Base-by-base conservation (phyloP, 169 alveolate genomes). In the Cardiosporidium cionae region DNA sequence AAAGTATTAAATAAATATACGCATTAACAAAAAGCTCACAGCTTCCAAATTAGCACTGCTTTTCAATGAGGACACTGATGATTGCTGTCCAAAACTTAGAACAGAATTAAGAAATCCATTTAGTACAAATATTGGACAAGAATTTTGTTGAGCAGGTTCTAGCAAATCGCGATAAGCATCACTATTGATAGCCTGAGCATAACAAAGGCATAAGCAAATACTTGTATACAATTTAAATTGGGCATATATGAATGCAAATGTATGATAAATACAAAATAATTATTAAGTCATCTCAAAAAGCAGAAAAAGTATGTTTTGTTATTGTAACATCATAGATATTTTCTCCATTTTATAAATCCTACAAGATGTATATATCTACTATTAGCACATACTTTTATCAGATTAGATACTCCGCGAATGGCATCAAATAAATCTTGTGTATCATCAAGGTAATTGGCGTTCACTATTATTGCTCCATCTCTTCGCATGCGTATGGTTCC, bases 371-470 rank as follows among this genome's bases (percentile, higher is more conserved):
- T 44, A 44, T 44, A 44, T n/a, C 58, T 44, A 16, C 58, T 44
- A 16, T 44, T 16, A 16, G 58, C 58, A 44, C 58, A 16, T 16
- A 44, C 58, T 9, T 70, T 79, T 6, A 84, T 80, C 63, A 84
- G 64, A 37, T 76, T 68, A 1, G 80, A 63, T 29, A 83, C 68
- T 5, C 90, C 90, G 9, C 74, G 58, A 62, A 84, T 70, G 7
- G 83, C 90, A 32, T 84, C 86, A 25, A 78, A 74, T 35, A 69
- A 69, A 28, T 84, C 89, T 62, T 82, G 85, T 65, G 72, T 76
- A 3, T 82, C 80, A 2, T 52, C 68, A 3, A 82, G 71, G 69
- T 84, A 84, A 37, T 77, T 76, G 25, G 81, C 89, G 74, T 78
- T 75, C 27, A 84, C 33, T 29, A 73, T 82, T 29, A 84, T 76